These are phyloP conservation scores for Cytospora piceae DNA, from an alignment of 2,329 filamentous ascomycete genomes.

Conservation along the genomic window DNA sequence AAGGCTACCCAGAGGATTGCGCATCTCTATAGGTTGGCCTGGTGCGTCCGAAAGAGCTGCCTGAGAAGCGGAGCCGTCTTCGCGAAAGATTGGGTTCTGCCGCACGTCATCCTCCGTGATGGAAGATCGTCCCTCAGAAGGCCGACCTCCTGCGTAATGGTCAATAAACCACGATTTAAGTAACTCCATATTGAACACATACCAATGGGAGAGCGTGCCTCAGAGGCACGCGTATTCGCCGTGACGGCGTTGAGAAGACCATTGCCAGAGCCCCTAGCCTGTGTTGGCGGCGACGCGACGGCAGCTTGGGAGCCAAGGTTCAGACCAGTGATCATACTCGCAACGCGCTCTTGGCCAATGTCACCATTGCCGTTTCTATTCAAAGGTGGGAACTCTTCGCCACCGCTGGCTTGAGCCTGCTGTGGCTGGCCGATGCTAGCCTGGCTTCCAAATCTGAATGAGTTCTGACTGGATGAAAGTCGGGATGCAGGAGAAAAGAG, in stretches of 20 bases:
- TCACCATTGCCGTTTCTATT: conserved; percentile 62
- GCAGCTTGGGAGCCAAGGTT: conserved; percentile 53
- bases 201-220: conserved; percentile 54
- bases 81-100: conserved; percentile 51
- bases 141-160: conserved; percentile 42
- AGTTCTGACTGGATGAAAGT: conserved; percentile 46
- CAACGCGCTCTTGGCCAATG: conserved; percentile 58
- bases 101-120: conserved; percentile 49
- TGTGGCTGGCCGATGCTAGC: conserved; percentile 46
- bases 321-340: conserved; percentile 52
- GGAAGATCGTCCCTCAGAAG: conserved; percentile 48
- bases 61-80: conserved; percentile 45
- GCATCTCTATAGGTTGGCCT: conserved; percentile 41
- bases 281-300: conserved; percentile 43
- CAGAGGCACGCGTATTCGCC: conserved; percentile 56
- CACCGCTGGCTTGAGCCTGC: conserved; percentile 52
- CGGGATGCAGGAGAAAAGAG: conserved; percentile 46
- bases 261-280: conserved; percentile 56
- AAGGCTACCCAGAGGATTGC: conserved; percentile 51
- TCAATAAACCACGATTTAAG: conserved; percentile 31
- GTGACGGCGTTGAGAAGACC: conserved; percentile 67
- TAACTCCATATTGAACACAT: conserved; percentile 17
- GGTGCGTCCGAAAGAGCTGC: conserved; percentile 42
- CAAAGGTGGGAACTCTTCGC: conserved; percentile 66
- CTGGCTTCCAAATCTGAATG: conserved; percentile 60